phyloP scores from a whole-genome alignment of 2,329 filamentous ascomycete species.

The Paracamarosporium sp. region DNA sequence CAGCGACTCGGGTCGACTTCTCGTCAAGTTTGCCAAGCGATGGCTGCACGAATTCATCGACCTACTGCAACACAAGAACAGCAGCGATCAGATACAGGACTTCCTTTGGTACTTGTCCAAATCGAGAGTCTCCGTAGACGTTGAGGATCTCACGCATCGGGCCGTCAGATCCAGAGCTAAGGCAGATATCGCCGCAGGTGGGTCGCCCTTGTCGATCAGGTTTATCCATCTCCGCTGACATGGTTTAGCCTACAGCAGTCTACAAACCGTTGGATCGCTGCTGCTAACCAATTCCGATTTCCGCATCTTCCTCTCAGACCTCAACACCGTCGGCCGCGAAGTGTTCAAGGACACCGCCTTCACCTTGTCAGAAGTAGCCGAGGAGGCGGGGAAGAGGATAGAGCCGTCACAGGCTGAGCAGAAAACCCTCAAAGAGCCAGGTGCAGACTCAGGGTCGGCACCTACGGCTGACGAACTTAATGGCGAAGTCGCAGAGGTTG shows the following conservation, averaged over 20 bases:
- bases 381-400: conserved; percentile 74
- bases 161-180: conserved; percentile 69
- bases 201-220: conserved; percentile 23
- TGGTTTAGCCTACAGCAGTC: conserved; percentile 73
- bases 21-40: conserved; percentile 74
- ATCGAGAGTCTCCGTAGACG: conserved; percentile 73
- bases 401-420: conserved; percentile 71
- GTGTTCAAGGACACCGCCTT: conserved; percentile 88
- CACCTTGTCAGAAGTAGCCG: conserved; percentile 76
- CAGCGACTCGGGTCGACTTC: conserved; percentile 76
- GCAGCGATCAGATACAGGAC: conserved; percentile 84
- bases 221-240: conserved; percentile 21
- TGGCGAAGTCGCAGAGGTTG: conserved; percentile 51
- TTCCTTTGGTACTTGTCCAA: conserved; percentile 85
- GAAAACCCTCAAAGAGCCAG: conserved; percentile 60
- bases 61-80: conserved; percentile 83
- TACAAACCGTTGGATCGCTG: conserved; percentile 83
- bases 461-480: conserved; percentile 69
- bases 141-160: conserved; percentile 66
- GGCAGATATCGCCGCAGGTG: conserved; percentile 75
- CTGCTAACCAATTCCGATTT: conserved; percentile 91
- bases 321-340: conserved; percentile 79
- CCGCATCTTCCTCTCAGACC: conserved; percentile 80
- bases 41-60: conserved; percentile 83
- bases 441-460: conserved; percentile 58